Conservation (phyloP, 352 stramenopile species). For the Halophytophthora batemanensis region DNA sequence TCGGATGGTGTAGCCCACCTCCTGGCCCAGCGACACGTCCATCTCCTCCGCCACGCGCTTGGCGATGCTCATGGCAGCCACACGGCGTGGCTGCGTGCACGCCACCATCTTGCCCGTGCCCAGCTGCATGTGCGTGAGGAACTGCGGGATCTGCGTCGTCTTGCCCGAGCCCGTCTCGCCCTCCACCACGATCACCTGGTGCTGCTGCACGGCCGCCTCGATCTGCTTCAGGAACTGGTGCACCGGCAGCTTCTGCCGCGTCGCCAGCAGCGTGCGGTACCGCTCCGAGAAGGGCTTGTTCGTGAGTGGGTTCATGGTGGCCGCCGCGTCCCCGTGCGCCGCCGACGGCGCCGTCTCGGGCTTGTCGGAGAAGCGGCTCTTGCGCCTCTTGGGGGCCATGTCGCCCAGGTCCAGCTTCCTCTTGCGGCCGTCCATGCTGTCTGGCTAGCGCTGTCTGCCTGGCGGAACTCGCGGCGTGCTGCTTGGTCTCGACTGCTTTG, state of each 20-base stretch:
- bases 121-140: constrained; percentile 82
- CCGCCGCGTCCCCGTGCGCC: not conserved
- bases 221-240: constrained; percentile 97
- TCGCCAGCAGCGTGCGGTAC: constrained; percentile 92
- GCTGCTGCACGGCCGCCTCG: constrained; percentile 91
- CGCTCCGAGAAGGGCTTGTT: constrained; percentile 80
- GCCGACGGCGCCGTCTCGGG: constrained; percentile 17
- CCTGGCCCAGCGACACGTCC: constrained; percentile 95
- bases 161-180: constrained; percentile 98
- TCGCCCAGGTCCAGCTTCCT: constrained; percentile 63
- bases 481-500: too few species aligned
- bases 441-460: too few species aligned
- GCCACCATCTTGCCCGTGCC: constrained; percentile 83
- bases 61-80: constrained; percentile 98
- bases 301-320: constrained; percentile 90
- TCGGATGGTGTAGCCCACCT: constrained; percentile 99
- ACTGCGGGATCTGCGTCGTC: constrained; percentile 96
- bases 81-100: constrained; percentile 97
- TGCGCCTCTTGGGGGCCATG: constrained; percentile 53
- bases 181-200: constrained; percentile 97
- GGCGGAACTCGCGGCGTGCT: too few species aligned
- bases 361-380: constrained; percentile 77
- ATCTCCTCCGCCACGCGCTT: constrained; percentile 98
- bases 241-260: constrained; percentile 96
- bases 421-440: constrained; percentile 67